Conservation (phyloP, 768 basidiomycete genomes). For the Hericium erinaceus region DNA sequence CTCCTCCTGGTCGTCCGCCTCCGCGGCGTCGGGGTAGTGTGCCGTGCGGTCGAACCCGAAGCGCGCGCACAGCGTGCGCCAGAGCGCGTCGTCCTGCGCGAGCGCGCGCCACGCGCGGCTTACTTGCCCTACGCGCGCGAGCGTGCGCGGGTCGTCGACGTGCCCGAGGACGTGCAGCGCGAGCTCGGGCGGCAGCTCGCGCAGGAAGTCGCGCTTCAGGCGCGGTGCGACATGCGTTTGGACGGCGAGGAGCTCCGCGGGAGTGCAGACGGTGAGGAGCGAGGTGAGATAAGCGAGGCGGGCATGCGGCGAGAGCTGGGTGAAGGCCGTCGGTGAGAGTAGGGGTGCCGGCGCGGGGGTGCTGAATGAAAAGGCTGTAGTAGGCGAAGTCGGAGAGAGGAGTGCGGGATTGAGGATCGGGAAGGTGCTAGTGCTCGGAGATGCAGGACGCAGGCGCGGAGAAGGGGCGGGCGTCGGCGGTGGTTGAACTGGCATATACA, state of each 20-base stretch:
- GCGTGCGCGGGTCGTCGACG: constrained; percentile 11
- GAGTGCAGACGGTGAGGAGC: constrained; percentile 7
- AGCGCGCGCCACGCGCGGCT: constrained; percentile 13
- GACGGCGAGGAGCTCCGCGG: constrained; percentile 11
- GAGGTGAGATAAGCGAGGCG: constrained; percentile 8
- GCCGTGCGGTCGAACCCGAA: constrained; percentile 4
- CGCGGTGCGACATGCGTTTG: constrained; percentile 11
- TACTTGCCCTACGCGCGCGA: constrained; percentile 8
- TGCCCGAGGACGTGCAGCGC: constrained; percentile 11
- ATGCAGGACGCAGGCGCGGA: constrained; percentile 4
- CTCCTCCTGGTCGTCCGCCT: neutral
- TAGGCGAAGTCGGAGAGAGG: neutral
- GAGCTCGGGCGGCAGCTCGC: constrained; percentile 12
- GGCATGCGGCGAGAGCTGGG: neutral
- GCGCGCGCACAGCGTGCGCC: constrained; percentile 6
- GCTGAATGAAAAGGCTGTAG: neutral
- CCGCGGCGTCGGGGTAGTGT: neutral
- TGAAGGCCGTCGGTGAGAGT: neutral
- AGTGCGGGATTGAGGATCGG: neutral
- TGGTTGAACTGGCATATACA: neutral
- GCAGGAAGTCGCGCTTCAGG: constrained; percentile 14
- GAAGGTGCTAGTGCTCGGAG: neutral
- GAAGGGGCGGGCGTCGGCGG: constrained; percentile 14
- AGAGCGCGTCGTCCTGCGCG: constrained; percentile 10
- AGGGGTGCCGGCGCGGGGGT: neutral